phyloP scores from a whole-genome alignment of 2,329 filamentous ascomycete species.

The Pseudogymnoascus sp. region DNA sequence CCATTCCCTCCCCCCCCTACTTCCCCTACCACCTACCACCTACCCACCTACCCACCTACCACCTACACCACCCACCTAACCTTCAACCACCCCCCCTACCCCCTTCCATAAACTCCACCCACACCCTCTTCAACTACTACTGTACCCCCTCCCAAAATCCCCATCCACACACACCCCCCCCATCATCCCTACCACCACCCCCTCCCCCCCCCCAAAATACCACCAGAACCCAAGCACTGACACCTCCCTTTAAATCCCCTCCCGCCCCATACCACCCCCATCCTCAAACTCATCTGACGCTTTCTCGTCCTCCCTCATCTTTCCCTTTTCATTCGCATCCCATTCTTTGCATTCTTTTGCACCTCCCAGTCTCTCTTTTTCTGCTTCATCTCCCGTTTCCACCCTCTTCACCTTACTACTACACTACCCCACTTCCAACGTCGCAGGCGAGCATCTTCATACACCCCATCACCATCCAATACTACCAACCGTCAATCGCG shows the following conservation, averaged over 20 bases:
- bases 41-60: no score
- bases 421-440: conserved; percentile 20
- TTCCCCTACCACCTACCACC: background rate
- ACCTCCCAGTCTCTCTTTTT: conserved; percentile 13
- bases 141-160: background rate
- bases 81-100: background rate
- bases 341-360: conserved; percentile 7
- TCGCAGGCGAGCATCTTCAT: conserved; percentile 15
- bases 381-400: conserved; percentile 25
- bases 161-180: background rate
- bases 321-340: conserved; percentile 11
- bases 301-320: conserved; percentile 12
- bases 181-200: background rate
- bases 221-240: background rate
- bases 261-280: conserved; percentile 2
- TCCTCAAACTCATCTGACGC: conserved; percentile 6
- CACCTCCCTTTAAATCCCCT: conserved; percentile 4
- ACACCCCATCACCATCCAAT: conserved; percentile 4
- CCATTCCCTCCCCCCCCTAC: background rate
- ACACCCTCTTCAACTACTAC: background rate
- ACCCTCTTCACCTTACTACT: conserved; percentile 18
- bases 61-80: background rate
- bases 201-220: background rate
- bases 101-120: conserved; percentile 1
- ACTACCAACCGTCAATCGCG: conserved; percentile 22